Evolutionary conservation across 202 grass and related monocot genomes (phyloP).

Genomic region (Panicum hallii): DNA sequence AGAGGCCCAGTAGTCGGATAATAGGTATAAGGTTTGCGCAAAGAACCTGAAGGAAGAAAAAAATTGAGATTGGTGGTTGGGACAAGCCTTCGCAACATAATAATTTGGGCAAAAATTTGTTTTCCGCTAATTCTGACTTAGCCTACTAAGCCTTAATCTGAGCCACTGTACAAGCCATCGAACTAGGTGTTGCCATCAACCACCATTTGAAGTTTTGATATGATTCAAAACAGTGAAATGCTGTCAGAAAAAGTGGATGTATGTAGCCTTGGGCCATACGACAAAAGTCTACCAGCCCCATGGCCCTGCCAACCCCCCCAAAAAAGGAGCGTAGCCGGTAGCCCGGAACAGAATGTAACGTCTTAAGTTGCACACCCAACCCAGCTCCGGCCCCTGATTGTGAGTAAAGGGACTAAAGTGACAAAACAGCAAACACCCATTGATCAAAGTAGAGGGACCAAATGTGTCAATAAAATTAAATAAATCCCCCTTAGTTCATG

Average conservation of each 20-base stretch:
- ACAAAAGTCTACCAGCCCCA: neutral
- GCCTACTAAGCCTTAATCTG: neutral
- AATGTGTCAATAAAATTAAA: neutral
- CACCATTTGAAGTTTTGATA: neutral
- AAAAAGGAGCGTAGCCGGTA: neutral
- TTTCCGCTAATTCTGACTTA: neutral
- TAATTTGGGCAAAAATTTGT: neutral
- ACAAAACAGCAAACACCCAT: neutral
- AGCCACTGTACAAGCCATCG: neutral
- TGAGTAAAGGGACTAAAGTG: neutral
- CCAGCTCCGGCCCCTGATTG: neutral
- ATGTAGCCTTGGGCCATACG: neutral
- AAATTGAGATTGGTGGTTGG: neutral
- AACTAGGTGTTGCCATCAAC: neutral
- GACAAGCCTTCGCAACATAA: neutral
- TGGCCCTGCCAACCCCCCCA: no score
- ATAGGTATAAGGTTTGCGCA: neutral
- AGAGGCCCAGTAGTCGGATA: neutral
- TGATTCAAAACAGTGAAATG: neutral
- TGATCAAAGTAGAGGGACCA: neutral
- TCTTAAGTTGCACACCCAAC: neutral
- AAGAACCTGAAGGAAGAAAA: neutral
- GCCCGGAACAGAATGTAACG: neutral
- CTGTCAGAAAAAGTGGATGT: neutral
- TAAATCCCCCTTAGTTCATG: neutral